These are phyloP conservation scores for Eucalyptus lansdowneana DNA, from an alignment of 345 rosid species.

Conservation along the genomic window DNA sequence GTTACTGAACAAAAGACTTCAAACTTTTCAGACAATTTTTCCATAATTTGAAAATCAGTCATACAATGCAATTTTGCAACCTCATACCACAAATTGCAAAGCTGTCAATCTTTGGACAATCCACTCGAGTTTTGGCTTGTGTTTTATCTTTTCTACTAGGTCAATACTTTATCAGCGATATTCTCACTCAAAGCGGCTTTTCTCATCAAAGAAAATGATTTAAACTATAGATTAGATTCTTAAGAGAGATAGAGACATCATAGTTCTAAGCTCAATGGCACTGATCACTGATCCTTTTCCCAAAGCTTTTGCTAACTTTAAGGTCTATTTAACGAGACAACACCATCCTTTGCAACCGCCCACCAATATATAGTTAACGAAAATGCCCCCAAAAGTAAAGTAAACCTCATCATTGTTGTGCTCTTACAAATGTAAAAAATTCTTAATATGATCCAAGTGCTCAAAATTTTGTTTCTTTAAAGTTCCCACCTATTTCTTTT, in stretches of 20 bases:
- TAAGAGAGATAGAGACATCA: neutral
- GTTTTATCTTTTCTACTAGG: neutral
- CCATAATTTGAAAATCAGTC: no score
- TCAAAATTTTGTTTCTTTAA: neutral
- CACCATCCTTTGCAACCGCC: neutral
- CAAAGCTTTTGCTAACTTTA: neutral
- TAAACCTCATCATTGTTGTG: neutral
- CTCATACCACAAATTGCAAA: neutral
- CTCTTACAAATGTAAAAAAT: neutral
- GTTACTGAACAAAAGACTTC: accelerated
- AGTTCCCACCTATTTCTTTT: neutral
- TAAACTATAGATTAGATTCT: neutral
- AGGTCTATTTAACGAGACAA: neutral
- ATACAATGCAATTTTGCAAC: no score
- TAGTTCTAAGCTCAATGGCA: neutral
- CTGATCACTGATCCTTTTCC: neutral
- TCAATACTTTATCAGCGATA: neutral
- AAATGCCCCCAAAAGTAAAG: neutral
- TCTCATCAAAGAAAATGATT: neutral
- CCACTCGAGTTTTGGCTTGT: neutral
- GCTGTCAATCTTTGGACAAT: neutral
- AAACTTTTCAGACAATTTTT: accelerated
- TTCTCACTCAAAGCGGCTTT: neutral
- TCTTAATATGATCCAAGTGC: neutral
- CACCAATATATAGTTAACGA: neutral